Evolutionary conservation across 2,329 filamentous ascomycete genomes (phyloP), one percentile per base, ranked within the genome.

Genomic region (Falciphora oryzae): DNA sequence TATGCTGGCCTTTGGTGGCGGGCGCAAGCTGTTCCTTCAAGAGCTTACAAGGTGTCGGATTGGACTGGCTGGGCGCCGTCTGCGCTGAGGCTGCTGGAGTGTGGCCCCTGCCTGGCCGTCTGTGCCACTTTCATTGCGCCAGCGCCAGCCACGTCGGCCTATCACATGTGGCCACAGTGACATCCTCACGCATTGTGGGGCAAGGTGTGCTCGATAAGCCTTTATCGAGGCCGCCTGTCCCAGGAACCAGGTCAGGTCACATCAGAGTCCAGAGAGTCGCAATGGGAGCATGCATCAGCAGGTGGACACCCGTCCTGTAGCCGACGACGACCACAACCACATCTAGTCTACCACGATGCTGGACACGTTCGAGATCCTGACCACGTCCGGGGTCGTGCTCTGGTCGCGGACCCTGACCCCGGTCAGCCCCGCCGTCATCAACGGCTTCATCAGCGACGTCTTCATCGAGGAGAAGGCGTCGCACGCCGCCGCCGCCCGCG

Each of bases 301-400:
- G 44, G 18, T 53, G 44, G 44, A 53, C 44, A 53, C 44, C 44
- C 25, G 16, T 29, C 57, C 25, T 16, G 57, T 27, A 27, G 57
- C 25, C 4, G 27, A 62, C 44, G 53, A 50, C 38, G 60, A 29
- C n/a, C 16, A 16, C n/a, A 2, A 57, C 53, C 59, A 53, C 31
- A 27, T 38, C n/a, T 25, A 10, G 10, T 27, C 38, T 8, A 62
- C 65, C 71, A 75, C 70, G 65, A 98, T 98, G 94, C 80, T 99
- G 78, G 95, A 99, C 80, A 90, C 91, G 22, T 99, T 99, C 76
- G 94, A 99, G 78, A 95, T 99, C 69, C 79, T 99, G 67, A 97
- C 94, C 66, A 96, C 94, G 53, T 96, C 93, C 4, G 95, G 95
- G 65, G 93, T 99, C 68, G 95, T 99, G 65, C 86, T 99, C 64